Evolutionary conservation across 2,329 filamentous ascomycete species (phyloP), one percentile per base, ranked within the genome.

Genomic region (Niveomyces coronatus): DNA sequence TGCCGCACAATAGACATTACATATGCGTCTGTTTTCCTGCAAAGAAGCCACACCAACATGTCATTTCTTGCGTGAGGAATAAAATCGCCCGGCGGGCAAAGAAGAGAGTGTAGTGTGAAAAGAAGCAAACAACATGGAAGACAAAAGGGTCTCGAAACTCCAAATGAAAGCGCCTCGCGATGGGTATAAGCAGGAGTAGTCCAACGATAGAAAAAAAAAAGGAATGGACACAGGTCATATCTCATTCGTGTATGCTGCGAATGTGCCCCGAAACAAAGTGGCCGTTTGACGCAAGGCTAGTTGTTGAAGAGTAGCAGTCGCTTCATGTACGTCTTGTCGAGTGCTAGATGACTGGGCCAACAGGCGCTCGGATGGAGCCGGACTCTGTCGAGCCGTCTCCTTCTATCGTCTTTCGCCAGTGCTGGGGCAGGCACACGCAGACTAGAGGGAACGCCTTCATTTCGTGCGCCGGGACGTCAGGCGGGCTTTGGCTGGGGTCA

Each of bases 361-460:
- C 31, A 34, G 37, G 31, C 28, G 31, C 29, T 33, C 33, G 29
- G 15, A 37, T 69, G 10, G 74, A 79, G 39, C 68, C 71, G 9
- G 72, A 70, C 52, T 82, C 79, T 4, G 77, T 80, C 19, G 78
- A 82, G 22, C 74, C 72, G 52, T 95, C 88, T 42, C 87, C 86
- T 47, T 96, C 89, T 50, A 96, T 94, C 2, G 89, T 96, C 64
- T 91, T 94, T 54, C 81, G 79, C 89, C 89, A 98, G 60, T 95
- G 88, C 53, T 94, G 85, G 18, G 89, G 91, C 22, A 94, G 67
- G 60, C 91, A 96, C 29, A 96, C 86, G 55, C 89, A 98, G 35
- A 98, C 89, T 45, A 98, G 71, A 31, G 91, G 91, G 70, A 96
- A 96, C 22, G 91, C 91, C 61, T 96, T 96, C 66, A 96, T 91